Conservation (phyloP, 495 filamentous ascomycete species). For the Chlorociboria aeruginascens region DNA sequence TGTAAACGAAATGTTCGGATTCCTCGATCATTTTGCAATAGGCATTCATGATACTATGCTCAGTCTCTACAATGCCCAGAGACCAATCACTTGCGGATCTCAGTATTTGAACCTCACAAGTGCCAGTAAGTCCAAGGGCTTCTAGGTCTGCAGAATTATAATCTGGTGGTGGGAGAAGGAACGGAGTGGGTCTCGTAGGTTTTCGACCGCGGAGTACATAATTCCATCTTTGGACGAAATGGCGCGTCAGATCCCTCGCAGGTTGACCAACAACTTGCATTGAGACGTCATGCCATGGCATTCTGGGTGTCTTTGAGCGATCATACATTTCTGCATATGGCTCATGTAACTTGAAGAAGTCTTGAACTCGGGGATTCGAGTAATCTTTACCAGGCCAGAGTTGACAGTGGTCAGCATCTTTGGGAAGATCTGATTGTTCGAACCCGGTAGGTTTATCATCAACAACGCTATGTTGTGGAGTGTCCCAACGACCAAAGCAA, state of each 20-base stretch:
- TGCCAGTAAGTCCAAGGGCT: constrained; percentile 75
- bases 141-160: constrained; percentile 77
- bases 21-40: constrained; percentile 91
- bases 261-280: constrained; percentile 99
- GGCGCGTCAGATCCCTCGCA: constrained; percentile 82
- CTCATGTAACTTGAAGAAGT: constrained; percentile 88
- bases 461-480: constrained; percentile 75
- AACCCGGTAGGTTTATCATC: constrained; percentile 96
- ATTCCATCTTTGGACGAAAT: constrained; percentile 99
- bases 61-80: constrained; percentile 72
- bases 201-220: constrained; percentile 91
- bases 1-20: constrained; percentile 96
- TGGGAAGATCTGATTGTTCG: constrained; percentile 62
- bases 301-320: constrained; percentile 70
- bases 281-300: constrained; percentile 98
- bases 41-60: constrained; percentile 91
- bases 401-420: constrained; percentile 90
- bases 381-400: constrained; percentile 98
- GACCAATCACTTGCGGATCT: constrained; percentile 88
- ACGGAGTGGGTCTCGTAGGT: constrained; percentile 86
- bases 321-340: constrained; percentile 99
- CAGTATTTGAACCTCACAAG: constrained; percentile 92
- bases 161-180: constrained; percentile 87
- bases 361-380: constrained; percentile 87
- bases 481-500: constrained; percentile 97